phyloP scores from a whole-genome alignment of 2,329 filamentous ascomycete species.

The Escovopsis weberi region DNA sequence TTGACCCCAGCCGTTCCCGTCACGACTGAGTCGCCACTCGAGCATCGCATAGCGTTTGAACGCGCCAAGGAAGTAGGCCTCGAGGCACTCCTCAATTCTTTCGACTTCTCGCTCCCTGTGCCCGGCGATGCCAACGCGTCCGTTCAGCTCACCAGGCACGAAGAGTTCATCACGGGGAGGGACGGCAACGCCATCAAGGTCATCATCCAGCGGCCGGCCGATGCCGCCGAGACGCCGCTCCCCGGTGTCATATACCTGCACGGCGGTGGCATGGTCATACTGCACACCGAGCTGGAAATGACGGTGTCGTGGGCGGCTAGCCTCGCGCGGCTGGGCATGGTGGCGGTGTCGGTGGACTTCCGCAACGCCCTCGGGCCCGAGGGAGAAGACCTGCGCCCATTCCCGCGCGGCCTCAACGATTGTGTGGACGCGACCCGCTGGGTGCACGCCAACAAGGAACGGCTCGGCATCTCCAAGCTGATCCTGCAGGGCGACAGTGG shows the following conservation, averaged over 20 bases:
- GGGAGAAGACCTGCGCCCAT: neutral
- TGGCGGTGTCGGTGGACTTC: neutral
- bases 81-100: neutral
- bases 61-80: neutral
- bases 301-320: neutral
- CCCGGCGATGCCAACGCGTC: neutral
- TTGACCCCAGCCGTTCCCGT: neutral
- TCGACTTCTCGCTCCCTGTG: neutral
- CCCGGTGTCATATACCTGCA: neutral
- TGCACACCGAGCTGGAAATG: neutral
- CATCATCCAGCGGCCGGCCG: neutral
- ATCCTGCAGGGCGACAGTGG: neutral
- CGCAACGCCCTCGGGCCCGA: neutral
- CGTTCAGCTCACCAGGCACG: neutral
- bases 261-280: neutral
- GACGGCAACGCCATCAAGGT: neutral
- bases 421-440: neutral
- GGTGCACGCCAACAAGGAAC: neutral
- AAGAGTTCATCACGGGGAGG: neutral
- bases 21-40: neutral
- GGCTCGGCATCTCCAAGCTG: neutral
- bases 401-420: neutral
- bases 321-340: neutral
- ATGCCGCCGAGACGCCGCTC: neutral
- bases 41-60: neutral